A percentile compares a stretch with the other conserved stretches of the same genome.
Conservation (phyloP, 2,329 filamentous ascomycete species). For the Hypocrella siamensis region DNA sequence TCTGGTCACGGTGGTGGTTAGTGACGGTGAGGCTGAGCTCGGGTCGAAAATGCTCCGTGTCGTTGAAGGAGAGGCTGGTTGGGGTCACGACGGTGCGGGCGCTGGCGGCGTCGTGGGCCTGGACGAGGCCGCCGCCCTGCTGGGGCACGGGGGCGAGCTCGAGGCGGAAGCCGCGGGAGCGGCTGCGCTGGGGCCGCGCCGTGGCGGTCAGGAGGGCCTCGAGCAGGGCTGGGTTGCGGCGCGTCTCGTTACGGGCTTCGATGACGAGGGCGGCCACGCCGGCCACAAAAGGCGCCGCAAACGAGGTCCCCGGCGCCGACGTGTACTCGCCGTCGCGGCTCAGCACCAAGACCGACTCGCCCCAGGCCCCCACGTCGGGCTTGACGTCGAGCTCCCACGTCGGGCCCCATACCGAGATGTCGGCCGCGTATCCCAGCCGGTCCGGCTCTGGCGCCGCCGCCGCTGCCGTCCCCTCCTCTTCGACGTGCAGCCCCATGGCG, state of each 20-base stretch:
- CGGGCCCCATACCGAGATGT: neutral
- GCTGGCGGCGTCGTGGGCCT: constrained; percentile 23
- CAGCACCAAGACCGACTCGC: neutral
- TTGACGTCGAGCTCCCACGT: neutral
- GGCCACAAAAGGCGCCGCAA: neutral
- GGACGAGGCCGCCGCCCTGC: constrained; percentile 25
- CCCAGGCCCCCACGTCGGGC: neutral
- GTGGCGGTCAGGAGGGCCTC: neutral
- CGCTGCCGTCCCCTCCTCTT: too few species aligned
- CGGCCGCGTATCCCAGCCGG: neutral
- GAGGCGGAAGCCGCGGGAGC: too few species aligned
- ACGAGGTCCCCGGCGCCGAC: neutral
- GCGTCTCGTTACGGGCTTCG: neutral
- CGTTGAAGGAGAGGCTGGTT: constrained; percentile 25
- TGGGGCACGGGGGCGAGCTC: constrained; percentile 14
- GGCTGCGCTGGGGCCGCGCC: neutral
- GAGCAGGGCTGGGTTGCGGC: neutral
- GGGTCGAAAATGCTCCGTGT: constrained; percentile 21
- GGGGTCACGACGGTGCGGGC: constrained; percentile 19
- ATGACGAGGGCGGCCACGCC: neutral
- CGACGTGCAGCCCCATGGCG: too few species aligned
- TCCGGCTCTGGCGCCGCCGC: too few species aligned
- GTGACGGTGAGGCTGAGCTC: neutral
- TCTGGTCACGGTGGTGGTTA: neutral
- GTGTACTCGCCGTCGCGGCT: neutral